Conservation (phyloP, 345 rosid species). For the Laguncularia racemosa region DNA sequence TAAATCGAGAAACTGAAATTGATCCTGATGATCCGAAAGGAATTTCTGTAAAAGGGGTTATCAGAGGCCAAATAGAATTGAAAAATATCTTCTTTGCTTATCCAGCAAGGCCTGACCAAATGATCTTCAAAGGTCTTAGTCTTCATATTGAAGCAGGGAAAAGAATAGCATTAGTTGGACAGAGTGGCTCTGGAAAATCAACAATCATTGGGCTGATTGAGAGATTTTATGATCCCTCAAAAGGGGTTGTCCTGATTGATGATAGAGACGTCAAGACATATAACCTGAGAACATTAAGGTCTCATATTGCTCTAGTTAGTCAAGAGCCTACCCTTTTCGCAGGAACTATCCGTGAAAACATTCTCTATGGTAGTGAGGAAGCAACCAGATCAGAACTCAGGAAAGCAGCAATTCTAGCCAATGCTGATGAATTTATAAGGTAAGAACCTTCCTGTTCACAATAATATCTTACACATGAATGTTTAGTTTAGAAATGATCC, state of each 20-base stretch:
- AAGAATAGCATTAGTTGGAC: conserved; percentile 34
- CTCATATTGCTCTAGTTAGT: conserved; percentile 42
- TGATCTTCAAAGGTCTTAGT: conserved; percentile 27
- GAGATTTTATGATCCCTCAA: conserved; percentile 38
- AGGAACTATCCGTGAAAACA: conserved; percentile 28
- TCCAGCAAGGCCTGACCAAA: conserved; percentile 33
- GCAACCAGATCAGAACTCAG: conserved; percentile 27
- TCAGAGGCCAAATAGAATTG: conserved; percentile 27
- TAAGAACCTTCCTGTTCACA: background rate
- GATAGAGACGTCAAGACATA: conserved; percentile 29
- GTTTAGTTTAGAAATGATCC: background rate
- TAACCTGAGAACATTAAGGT: conserved; percentile 30
- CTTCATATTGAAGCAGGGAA: conserved; percentile 35
- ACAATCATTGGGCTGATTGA: conserved; percentile 33
- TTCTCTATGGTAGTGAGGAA: conserved; percentile 18
- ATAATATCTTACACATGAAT: background rate
- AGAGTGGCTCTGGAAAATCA: conserved; percentile 50
- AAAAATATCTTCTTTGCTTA: conserved; percentile 28
- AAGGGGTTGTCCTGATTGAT: conserved; percentile 26
- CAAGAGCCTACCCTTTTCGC: conserved; percentile 40
- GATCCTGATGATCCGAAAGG: conserved; percentile 27
- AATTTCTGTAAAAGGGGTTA: conserved; percentile 3
- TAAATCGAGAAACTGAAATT: conserved; percentile 27
- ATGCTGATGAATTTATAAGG: conserved; percentile 41
- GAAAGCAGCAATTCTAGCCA: conserved; percentile 24